Evolutionary conservation across 371 early-diverging fungal genomes (phyloP), one percentile per base, ranked within the genome.

Genomic region (Encephalitozoon cuniculi): DNA sequence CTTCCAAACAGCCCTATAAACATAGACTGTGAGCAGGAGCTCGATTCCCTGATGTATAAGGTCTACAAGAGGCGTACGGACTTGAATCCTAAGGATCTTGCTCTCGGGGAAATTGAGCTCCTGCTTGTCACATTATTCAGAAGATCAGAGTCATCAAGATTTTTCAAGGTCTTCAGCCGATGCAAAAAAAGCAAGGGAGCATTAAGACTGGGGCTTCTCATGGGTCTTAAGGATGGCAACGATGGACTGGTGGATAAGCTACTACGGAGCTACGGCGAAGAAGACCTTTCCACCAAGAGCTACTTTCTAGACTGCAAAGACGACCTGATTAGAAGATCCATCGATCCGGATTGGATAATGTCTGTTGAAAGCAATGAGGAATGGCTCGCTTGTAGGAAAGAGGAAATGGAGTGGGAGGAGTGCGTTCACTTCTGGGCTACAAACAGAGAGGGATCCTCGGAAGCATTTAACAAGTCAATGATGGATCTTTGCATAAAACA

Each of bases 1-100:
- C 43, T 55, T 34, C 46, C 11, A 30, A 41, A 26, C 21, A 32
- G 12, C 26, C 23, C 34, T 41, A 71, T 66, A n/a, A 67, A 78
- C 46, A 23, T 82, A 0, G 39, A 70, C 64, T 82, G 82, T 72
- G 82, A 82, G 37, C 82, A 82, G 37, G 79, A 77, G 15, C 54
- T 82, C 23, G 82, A 82, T 32, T 82, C 82, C 23, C 51, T 82
- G 11, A 40, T 53, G 6, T 79, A 65, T 59, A 74, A 63, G 68
- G 26, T 74, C 32, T 82, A 68, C 49, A 54, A 63, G n/a, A 46
- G 53, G 23, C 4, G 43, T n/a, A 39, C 11, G 40, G 44, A 28
- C 4, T 53, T 8, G 23, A 4, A 28, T 26, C 21, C 28, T 37
- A 43, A 11, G 5, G 23, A 7, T 28, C 5, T 65, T 18, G 30